Percentiles rank a stretch among this genome's conserved stretches.
These are phyloP conservation scores for Ambrosia hybrid DNA, from an alignment of 140 eudicot genomes.

Conservation along the genomic window DNA sequence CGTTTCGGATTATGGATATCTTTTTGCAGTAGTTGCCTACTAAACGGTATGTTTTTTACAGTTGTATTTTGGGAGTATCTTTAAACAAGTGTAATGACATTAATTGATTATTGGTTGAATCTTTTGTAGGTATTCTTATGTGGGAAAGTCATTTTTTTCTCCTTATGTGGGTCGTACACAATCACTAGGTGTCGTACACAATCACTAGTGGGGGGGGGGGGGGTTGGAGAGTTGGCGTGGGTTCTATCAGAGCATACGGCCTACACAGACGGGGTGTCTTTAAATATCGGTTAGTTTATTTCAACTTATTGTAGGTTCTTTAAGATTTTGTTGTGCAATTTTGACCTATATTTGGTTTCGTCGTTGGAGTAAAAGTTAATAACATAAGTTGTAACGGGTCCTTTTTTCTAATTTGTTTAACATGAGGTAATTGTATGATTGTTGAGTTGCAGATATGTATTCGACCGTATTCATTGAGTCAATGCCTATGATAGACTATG, in stretches of 20 bases:
- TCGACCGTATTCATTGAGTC: conserved; percentile 96
- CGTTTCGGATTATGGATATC: conserved; percentile 93
- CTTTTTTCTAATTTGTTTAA: no score
- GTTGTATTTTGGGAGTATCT: neutral
- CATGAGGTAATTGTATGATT: neutral
- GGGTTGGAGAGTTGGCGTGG: conserved; percentile 99
- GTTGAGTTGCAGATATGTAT: conserved; percentile 73
- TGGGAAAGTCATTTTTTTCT: conserved; percentile 84
- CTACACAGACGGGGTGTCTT: conserved; percentile 98
- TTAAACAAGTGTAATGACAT: neutral
- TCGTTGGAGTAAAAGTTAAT: no score
- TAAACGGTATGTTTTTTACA: conserved; percentile 37
- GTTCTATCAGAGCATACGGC: conserved; percentile 95
- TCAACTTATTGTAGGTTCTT: neutral
- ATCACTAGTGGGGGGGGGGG: conserved; percentile 21
- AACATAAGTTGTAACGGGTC: no score
- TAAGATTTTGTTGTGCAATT: neutral
- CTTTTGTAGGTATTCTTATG: conserved; percentile 61
- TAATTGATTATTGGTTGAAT: neutral
- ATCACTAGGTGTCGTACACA: conserved; percentile 49
- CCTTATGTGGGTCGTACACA: conserved; percentile 78
- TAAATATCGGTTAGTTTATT: conserved; percentile 69
- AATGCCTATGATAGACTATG: conserved; percentile 86
- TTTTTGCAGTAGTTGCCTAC: conserved; percentile 88
- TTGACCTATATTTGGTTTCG: neutral